These are phyloP conservation scores for Phaeophleospora eucalypticola DNA, from an alignment of 2,329 filamentous ascomycete genomes.

Conservation along the genomic window DNA sequence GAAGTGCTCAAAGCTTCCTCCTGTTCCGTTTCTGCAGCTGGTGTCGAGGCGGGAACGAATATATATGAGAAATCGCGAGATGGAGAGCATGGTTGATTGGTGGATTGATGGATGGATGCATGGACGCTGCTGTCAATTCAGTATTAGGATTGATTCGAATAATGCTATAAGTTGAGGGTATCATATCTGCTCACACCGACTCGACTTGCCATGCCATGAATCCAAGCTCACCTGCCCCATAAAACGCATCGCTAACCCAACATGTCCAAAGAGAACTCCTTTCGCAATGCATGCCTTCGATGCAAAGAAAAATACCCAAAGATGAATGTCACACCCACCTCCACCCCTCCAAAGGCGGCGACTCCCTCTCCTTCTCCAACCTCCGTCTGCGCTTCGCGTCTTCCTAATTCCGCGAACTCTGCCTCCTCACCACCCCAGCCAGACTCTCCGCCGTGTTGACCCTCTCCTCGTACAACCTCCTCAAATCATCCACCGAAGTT, in stretches of 20 bases:
- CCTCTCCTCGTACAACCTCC: conserved; percentile 47
- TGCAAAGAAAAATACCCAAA: too few species aligned
- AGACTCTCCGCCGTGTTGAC: conserved; percentile 35
- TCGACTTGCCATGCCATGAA: too few species aligned
- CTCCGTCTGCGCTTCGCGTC: not conserved
- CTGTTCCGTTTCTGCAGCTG: not conserved
- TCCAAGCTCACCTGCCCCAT: too few species aligned
- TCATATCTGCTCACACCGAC: not conserved
- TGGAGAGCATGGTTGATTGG: too few species aligned
- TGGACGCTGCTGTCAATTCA: too few species aligned
- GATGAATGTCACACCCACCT: conserved; percentile 5
- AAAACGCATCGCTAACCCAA: not conserved
- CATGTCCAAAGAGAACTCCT: not conserved
- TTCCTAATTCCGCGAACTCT: conserved; percentile 10
- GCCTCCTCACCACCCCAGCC: conserved; percentile 13
- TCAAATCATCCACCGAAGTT: conserved; percentile 45
- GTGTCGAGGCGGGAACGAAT: too few species aligned
- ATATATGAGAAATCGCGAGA: too few species aligned
- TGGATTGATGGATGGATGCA: too few species aligned
- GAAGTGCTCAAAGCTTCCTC: not conserved
- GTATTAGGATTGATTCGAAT: too few species aligned
- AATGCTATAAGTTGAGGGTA: not conserved
- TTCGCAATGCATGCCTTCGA: too few species aligned
- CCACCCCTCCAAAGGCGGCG: conserved; percentile 7
- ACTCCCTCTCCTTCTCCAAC: not conserved